Percentiles rank a stretch among this genome's conserved stretches.
Evolutionary conservation across 495 filamentous ascomycete genomes (phyloP).

Genomic region (Hypoxylon lenormandii): DNA sequence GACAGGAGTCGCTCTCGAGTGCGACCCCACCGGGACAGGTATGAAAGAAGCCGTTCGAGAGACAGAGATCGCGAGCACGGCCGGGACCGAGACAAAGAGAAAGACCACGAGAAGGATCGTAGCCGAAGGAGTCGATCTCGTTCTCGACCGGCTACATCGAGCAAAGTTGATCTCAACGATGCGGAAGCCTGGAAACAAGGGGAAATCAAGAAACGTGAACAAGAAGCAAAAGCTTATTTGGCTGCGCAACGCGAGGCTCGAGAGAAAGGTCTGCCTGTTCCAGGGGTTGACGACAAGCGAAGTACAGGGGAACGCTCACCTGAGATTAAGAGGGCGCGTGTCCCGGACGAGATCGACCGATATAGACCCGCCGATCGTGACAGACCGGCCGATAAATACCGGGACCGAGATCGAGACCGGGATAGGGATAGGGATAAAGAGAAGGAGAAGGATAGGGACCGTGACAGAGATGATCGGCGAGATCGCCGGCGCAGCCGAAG

Average conservation of each 20-base stretch:
- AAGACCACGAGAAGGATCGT: constrained; percentile 35
- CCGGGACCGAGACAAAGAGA: not conserved
- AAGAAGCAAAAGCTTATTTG: constrained; percentile 68
- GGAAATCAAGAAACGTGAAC: constrained; percentile 67
- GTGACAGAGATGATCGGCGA: constrained; percentile 47
- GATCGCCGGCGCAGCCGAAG: constrained; percentile 57
- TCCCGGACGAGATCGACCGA: constrained; percentile 59
- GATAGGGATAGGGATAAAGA: constrained; percentile 23
- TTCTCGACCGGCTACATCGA: constrained; percentile 50
- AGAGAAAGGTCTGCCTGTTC: constrained; percentile 63
- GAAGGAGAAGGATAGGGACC: constrained; percentile 43
- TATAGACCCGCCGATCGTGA: constrained; percentile 57
- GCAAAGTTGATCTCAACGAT: constrained; percentile 38
- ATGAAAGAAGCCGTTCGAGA: constrained; percentile 33
- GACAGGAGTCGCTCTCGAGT: constrained; percentile 54
- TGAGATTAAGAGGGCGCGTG: constrained; percentile 58
- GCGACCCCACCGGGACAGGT: constrained; percentile 34
- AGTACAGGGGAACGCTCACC: constrained; percentile 59
- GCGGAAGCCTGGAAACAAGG: constrained; percentile 64
- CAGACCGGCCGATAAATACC: constrained; percentile 18
- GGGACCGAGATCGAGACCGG: constrained; percentile 43
- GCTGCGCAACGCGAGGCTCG: constrained; percentile 65
- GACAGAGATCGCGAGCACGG: constrained; percentile 45
- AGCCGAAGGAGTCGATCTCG: constrained; percentile 56
- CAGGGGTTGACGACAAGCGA: constrained; percentile 60